Base-by-base conservation (phyloP, 495 filamentous ascomycete species). In the Penicillium antarcticum region DNA sequence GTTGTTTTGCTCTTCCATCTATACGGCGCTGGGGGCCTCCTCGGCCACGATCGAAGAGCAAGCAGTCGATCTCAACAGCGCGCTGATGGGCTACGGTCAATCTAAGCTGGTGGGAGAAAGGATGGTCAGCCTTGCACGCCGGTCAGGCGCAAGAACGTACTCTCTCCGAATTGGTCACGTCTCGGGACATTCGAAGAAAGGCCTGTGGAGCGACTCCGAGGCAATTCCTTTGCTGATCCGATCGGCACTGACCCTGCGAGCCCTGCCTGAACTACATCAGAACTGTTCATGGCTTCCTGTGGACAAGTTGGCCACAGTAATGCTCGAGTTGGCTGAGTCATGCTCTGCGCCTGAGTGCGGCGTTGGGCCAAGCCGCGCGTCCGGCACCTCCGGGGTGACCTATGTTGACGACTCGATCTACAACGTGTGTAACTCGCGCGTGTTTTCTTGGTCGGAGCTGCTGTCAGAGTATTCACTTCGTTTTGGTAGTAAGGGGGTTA, bases 111-210 rank as follows among this genome's bases (percentile, higher is more conserved):
- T 83, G 42, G 67, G 77, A 26, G 83, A 86, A 57, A 70, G 71
- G 16, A 70, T 83, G 24, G 62, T 78, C n/a, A 65, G 66, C 33
- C 52, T 56, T 12, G 72, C 77, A 1, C 74, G 71, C 12, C 49
- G 45, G 11, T 38, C 54, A 6, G 65, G 73, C 5, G 75, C 72
- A 4, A 49, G 65, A 10, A 62, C 76, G 0, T 72, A 71, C 17
- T 75, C 81, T 4, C 66, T 86, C 5, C 70, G 83, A 5, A 80
- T 85, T 11, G 83, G 83, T 0, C 83, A 87, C 54, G 75, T 86
- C 12, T 83, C 80, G 2, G 81, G 82, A 16, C 67, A 72, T 39
- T 73, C 67, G 2, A 70, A 69, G 37, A 60, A 63, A 45, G 82
- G 80, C 1, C 48, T 80, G 0, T 86, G 83, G 83, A 86, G 84